Base-by-base conservation (phyloP, 208 protist species). In the Trypanosoma melophagium region DNA sequence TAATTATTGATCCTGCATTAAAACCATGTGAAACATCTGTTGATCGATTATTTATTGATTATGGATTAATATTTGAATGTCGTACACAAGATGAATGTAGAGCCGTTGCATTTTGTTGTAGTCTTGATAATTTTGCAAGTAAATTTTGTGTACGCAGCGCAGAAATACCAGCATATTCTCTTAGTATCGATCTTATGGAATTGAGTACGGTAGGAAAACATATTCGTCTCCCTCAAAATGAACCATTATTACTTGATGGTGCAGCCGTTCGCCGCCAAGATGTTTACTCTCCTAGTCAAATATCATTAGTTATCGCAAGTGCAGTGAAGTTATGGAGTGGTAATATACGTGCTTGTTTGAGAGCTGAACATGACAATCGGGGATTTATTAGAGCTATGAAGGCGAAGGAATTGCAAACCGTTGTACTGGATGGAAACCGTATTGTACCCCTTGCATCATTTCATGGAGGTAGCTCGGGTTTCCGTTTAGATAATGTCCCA, bases 91-190 rank as follows among this genome's bases (percentile, higher is more conserved):
- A 66, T 9, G 62, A 55, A 41, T 40, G 51, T 21, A 50, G 61
- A 13, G 72, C 84, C 7, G 66, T 93, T 25, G 87, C 87, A 35
- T 86, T 93, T 79, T 83, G 70, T 17, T 93, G 87, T 60, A 60
- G 41, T 17, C 49, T 93, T 47, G 80, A 90, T 60, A 86, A 90
- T 64, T 93, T 89, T 59, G 79, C 71, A 12, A 52, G 56, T 13
- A 76, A 69, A 51, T 89, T 78, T 59, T 54, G 59, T 61, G 68
- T 84, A 22, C 60, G 66, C 19, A 69, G 71, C 40, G 35, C 66
- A 10, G 79, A 87, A 49, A 69, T 87, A 13, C 62, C 65, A 17
- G 84, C 76, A 8, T 80, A 84, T 44, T 83, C 55, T 57, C 76
- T 93, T 12, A 82, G 71, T 51, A 71, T 93, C 24, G 81, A 93